phyloP scores from a whole-genome alignment of 495 filamentous ascomycete species.

The Aspergillus haitiensis region DNA sequence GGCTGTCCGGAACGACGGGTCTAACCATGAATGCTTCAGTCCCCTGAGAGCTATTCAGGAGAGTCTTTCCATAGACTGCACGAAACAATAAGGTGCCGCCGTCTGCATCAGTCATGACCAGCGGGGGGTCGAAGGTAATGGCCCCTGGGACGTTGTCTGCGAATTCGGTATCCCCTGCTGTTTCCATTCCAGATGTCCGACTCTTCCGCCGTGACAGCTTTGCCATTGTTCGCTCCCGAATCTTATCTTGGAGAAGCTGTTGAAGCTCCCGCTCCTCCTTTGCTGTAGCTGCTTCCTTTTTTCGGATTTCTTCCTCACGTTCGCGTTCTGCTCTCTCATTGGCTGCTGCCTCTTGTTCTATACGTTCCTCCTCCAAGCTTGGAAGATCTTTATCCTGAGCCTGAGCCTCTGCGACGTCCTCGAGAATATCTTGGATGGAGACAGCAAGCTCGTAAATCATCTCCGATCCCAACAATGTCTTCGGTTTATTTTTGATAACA shows the following conservation, averaged over 20 bases:
- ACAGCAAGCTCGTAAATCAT: slow-evolving; percentile 90
- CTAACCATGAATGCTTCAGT: slow-evolving; percentile 66
- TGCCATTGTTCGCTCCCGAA: slow-evolving; percentile 52
- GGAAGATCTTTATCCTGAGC: slow-evolving; percentile 72
- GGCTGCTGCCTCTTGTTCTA: slow-evolving; percentile 61
- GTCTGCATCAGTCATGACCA: slow-evolving; percentile 58
- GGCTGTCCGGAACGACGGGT: slow-evolving; percentile 55
- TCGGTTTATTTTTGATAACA: slow-evolving; percentile 68
- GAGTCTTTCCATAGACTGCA: slow-evolving; percentile 61
- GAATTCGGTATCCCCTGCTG: slow-evolving; percentile 31
- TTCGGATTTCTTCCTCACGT: slow-evolving; percentile 51
- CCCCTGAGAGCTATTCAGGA: slow-evolving; percentile 57
- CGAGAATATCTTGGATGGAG: slow-evolving; percentile 80
- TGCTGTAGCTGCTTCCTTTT: slow-evolving; percentile 55
- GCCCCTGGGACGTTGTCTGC: slow-evolving; percentile 44
- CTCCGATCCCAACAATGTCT: slow-evolving; percentile 69
- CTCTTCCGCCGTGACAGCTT: slow-evolving; percentile 40
- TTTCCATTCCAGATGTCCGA: slow-evolving; percentile 39
- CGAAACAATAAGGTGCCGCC: slow-evolving; percentile 60
- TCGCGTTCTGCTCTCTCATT: slow-evolving; percentile 54
- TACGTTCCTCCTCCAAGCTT: slow-evolving; percentile 87
- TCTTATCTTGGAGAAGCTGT: slow-evolving; percentile 74
- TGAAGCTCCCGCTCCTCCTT: slow-evolving; percentile 77
- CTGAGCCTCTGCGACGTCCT: slow-evolving; percentile 76
- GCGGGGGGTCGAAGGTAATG: slow-evolving; percentile 70